phyloP scores from a whole-genome alignment of 116 monocot genomes.

The Iris pallida region DNA sequence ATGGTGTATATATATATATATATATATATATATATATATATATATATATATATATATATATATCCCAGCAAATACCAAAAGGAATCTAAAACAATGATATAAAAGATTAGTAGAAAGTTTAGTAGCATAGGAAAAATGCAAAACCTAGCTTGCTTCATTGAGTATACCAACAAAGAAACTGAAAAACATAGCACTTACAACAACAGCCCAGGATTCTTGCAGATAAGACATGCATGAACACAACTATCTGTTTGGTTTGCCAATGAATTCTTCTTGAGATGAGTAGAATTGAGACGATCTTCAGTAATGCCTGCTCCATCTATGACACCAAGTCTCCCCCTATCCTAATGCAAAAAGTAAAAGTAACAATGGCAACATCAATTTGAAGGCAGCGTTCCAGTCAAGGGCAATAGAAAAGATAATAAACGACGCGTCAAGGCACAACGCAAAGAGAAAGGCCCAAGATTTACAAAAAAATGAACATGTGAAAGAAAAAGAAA shows the following conservation, averaged over 20 bases:
- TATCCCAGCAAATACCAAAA: too few species aligned
- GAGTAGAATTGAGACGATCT: constrained; percentile 1
- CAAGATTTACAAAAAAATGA: too few species aligned
- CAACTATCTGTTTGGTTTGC: constrained; percentile 15
- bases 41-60: too few species aligned
- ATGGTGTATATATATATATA: too few species aligned
- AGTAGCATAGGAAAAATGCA: too few species aligned
- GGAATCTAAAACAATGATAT: too few species aligned
- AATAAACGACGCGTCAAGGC: too few species aligned
- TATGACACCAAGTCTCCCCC: constrained; percentile 9
- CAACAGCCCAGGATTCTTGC: constrained; percentile 46
- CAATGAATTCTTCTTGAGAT: not conserved
- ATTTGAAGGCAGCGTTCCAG: not conserved
- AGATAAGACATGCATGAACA: constrained; percentile 38
- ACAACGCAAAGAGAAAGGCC: too few species aligned
- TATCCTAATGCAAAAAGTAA: constrained; percentile 35
- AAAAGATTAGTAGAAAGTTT: too few species aligned
- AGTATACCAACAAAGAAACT: not conserved
- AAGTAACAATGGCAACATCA: constrained; percentile 17
- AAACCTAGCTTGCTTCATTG: not conserved
- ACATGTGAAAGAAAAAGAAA: too few species aligned
- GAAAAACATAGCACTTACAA: constrained; percentile 43
- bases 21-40: too few species aligned
- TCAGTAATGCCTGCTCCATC: not conserved
- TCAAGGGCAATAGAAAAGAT: too few species aligned